Evolutionary conservation across 257 asterid species (phyloP), one percentile per base, ranked within the genome.

Genomic region (Solanum ossicruentum): DNA sequence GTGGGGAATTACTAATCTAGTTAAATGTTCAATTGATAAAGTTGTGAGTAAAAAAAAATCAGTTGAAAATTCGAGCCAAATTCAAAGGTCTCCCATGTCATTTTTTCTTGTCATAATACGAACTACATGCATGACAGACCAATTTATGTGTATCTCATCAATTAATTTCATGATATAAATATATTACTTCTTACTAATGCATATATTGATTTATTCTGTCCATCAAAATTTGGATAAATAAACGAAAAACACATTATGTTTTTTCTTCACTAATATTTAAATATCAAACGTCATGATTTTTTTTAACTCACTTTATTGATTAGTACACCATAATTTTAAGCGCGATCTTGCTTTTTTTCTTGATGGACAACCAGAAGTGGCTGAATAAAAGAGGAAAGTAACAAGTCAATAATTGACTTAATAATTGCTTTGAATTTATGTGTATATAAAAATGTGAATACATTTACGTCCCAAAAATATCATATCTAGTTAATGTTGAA

Each of bases 241-340:
- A 61, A 61, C 1, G 6, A 11, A 61, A 61, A 5, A 10, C 39
- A 61, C 61, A 2, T 7, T n/a, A 10, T 1, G 21, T n/a, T 60
- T 52, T 10, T 60, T 13, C 7, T 12, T 21, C 32, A 20, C 5
- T n/a, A 60, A 12, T n/a, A n/a, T 2, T 0, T 21, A 11, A 23
- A 21, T 36, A 5, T 21, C 6, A 21, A 60, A 10, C 5, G 0
- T 61, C 16, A 61, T 1, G 1, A 0, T 26, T 26, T 10, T 2
- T 21, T 11, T 61, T 1, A 21, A 63, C 10, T 63, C 5, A 63
- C 1, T 12, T 63, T 26, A 23, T 23, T 26, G 26, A 26, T 26
- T 26, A 26, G 26, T 26, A 26, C 26, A 26, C 26, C 1, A 26
- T 26, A 26, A 26, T 26, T 26, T 26, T 26, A 26, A 26, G 26